Evolutionary conservation across 495 filamentous ascomycete species (phyloP).

Genomic region (Aspergillus nanangensis): DNA sequence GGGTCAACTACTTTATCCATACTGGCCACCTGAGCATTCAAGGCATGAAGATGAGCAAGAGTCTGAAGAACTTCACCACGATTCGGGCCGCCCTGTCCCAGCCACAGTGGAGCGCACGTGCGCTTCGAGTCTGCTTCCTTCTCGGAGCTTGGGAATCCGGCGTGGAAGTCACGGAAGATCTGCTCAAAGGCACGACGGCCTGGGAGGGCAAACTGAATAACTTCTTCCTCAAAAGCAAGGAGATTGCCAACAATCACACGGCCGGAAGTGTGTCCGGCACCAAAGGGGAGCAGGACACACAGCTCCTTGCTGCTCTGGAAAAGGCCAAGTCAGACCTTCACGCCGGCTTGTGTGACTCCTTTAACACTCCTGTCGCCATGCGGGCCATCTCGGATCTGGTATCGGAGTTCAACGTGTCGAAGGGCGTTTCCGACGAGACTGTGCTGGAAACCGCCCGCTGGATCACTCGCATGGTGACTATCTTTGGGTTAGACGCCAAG

Average conservation of each 20-base stretch:
- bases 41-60: conserved; percentile 94
- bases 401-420: conserved; percentile 59
- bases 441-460: conserved; percentile 65
- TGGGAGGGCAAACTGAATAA: conserved; percentile 87
- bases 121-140: conserved; percentile 19
- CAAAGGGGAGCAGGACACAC: conserved; percentile 29
- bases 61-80: conserved; percentile 94
- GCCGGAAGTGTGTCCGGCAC: conserved; percentile 21
- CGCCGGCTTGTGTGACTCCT: conserved; percentile 74
- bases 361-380: conserved; percentile 81
- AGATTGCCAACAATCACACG: conserved; percentile 18
- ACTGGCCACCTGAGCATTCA: conserved; percentile 91
- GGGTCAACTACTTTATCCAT: conserved; percentile 96
- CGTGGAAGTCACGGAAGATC: conserved; percentile 82
- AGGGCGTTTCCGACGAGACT: conserved; percentile 45
- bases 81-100: conserved; percentile 75
- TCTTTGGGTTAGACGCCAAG: conserved; percentile 74
- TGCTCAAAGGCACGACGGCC: conserved; percentile 62
- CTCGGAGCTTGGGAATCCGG: conserved; percentile 76
- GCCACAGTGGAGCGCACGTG: conserved; percentile 57
- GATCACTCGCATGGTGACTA: conserved; percentile 78
- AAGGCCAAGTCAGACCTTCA: conserved; percentile 61
- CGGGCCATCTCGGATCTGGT: conserved; percentile 69
- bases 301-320: conserved; percentile 45
- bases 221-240: conserved; percentile 77